Base-by-base conservation (phyloP, 2,329 filamentous ascomycete genomes). In the Phoma sp. region DNA sequence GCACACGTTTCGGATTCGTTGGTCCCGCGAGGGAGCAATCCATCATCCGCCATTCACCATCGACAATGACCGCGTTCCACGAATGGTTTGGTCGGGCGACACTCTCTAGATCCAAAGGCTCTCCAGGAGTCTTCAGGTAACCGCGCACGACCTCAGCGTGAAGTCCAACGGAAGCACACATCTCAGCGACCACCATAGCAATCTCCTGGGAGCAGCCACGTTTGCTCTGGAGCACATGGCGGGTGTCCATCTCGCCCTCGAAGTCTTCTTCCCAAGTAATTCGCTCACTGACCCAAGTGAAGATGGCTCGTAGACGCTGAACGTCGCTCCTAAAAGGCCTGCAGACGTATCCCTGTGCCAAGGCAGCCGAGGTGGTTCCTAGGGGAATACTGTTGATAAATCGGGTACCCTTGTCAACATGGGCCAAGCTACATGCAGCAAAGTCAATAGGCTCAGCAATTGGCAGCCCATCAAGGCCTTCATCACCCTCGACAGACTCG, bases 221-320 rank as follows among this genome's bases (percentile, higher is more conserved):
- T 73, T 90, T 93, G 15, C 87, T 88, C 62, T 95, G 88, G 26
- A 99, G 87, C 4, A 96, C 91, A 39, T 91, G 86, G 48, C 90
- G 84, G 2, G 92, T 89, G 72, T 99, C 92, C 46, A 95, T 79
- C 7, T 89, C 83, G n/a, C 88, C 90, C 63, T 96, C 92, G 60
- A 92, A 92, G 61, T 96, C 92, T 66, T 97, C 93, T 71, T 99
- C 95, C 95, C 95, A 99, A 26, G 85, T 85, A 51, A 99, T 88
- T 65, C 93, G 92, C 72, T 99, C 95, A n/a, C 91, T 86, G 5
- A 96, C 91, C 93, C 93, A 99, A 1, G 91, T 97, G 69, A 98
- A 99, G 58, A 99, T 98, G 14, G 95, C 93, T 20, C 96, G 86
- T 21, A 99, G 78, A 29, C 93, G 86, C 74, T 99, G 95, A 0